Base-by-base conservation (phyloP, 208 protist species). In the Leishmania arabica region DNA sequence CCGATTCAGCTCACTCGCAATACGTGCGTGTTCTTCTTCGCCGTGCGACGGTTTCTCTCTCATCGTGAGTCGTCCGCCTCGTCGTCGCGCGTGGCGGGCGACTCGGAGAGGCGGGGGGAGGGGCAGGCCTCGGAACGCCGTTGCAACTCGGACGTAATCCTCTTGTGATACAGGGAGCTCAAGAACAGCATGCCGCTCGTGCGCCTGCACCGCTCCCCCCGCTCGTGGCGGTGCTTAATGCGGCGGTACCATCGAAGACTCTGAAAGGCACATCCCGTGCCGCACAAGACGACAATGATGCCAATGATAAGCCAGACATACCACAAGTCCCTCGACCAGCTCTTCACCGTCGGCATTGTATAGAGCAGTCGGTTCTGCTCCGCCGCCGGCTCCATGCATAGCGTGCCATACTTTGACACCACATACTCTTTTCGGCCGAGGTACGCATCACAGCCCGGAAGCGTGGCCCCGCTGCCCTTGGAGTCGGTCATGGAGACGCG, bases 241-340 rank as follows among this genome's bases (percentile, higher is more conserved):
- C 83, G 83, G 19, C 51, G 73, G 49, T 21, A 69, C 81, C 81
- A 88, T 8, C 85, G 85, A 15, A 83, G 37, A 27, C 65, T 42
- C 27, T 84, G 83, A 24, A 88, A 58, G 4, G 71, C 54, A 8
- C 80, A 76, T 5, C 74, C 56, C 1, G 72, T 40, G 19, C 76
- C 40, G 49, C 74, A 37, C 2, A 82, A 21, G n/a, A 72, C 60
- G 3, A 79, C 19, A 45, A 80, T 24, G 45, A 86, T 64, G 49
- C 37, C 72, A 19, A 88, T 40, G 47, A 85, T 82, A 51, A 85
- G 82, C 54, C 82, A 79, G 4, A 88, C 79, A 70, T 85, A 88
- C 85, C 85, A 88, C 73, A 80, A 76, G 31, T 77, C 51, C 21
- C 54, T 78, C 64, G 82, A 88, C 85, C 85, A 88, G 17, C 27